phyloP scores from a whole-genome alignment of 2,329 filamentous ascomycete genomes.

The Fonsecaea erecta region DNA sequence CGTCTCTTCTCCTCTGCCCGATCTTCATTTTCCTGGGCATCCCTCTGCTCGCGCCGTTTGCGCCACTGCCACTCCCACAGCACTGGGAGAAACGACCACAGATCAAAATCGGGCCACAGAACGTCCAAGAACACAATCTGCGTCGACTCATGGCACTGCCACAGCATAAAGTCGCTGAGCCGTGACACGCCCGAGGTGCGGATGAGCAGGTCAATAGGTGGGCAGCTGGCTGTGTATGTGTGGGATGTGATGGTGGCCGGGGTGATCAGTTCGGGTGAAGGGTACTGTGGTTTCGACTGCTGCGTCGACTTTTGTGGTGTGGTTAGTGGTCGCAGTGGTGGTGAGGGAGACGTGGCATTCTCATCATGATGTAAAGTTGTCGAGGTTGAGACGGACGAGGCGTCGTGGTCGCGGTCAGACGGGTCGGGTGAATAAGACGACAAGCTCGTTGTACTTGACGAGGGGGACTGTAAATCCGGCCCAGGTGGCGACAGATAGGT shows the following conservation, averaged over 20 bases:
- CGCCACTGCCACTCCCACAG: slow-evolving; percentile 85
- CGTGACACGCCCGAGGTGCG: slow-evolving; percentile 91
- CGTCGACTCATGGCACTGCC: slow-evolving; percentile 93
- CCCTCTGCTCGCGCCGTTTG: slow-evolving; percentile 42
- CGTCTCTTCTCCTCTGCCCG: background rate
- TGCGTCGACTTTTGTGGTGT: background rate
- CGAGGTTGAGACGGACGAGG: slow-evolving; percentile 25
- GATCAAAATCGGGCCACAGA: slow-evolving; percentile 93
- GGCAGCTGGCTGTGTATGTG: slow-evolving; percentile 83
- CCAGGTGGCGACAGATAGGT: slow-evolving; percentile 44
- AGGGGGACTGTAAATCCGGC: slow-evolving; percentile 25
- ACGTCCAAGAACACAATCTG: slow-evolving; percentile 91
- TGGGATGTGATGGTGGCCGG: slow-evolving; percentile 79
- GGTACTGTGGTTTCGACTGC: slow-evolving; percentile 49
- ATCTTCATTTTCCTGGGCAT: background rate
- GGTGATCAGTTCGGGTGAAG: slow-evolving; percentile 88
- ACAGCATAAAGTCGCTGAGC: slow-evolving; percentile 97
- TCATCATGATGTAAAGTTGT: slow-evolving; percentile 28
- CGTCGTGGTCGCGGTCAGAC: slow-evolving; percentile 26
- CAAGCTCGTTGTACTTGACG: slow-evolving; percentile 35
- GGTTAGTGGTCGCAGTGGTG: background rate
- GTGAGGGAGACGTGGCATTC: slow-evolving; percentile 5
- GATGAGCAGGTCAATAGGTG: slow-evolving; percentile 87
- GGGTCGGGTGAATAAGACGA: slow-evolving; percentile 33
- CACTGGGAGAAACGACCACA: slow-evolving; percentile 91